phyloP scores from a whole-genome alignment of 768 basidiomycete species.

The Obba rivulosa region DNA sequence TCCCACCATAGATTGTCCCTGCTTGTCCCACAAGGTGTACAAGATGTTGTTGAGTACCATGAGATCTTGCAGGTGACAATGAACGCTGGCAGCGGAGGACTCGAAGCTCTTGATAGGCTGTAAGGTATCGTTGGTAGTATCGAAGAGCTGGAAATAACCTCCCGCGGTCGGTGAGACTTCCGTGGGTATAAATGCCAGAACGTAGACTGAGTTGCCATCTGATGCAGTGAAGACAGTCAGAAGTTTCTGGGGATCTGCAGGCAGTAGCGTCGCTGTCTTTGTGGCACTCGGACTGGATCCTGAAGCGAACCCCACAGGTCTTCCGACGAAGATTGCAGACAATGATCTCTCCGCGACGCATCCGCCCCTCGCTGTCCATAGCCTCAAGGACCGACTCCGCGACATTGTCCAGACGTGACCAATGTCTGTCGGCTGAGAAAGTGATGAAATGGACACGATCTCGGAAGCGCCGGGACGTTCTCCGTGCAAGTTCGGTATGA shows the following conservation, averaged over 20 bases:
- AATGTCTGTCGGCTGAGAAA: slow-evolving; percentile 73
- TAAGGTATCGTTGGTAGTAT: slow-evolving; percentile 46
- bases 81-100: slow-evolving; percentile 53
- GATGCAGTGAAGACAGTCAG: slow-evolving; percentile 55
- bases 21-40: slow-evolving; percentile 75
- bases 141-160: slow-evolving; percentile 73
- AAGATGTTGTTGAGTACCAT: slow-evolving; percentile 45
- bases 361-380: slow-evolving; percentile 77
- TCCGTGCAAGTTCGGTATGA: slow-evolving; percentile 50
- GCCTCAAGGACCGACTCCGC: slow-evolving; percentile 75
- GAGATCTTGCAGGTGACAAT: slow-evolving; percentile 78
- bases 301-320: slow-evolving; percentile 28
- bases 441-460: slow-evolving; percentile 66
- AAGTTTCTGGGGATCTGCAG: slow-evolving; percentile 56
- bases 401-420: slow-evolving; percentile 81
- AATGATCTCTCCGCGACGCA: slow-evolving; percentile 63
- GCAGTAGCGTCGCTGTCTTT: slow-evolving; percentile 46
- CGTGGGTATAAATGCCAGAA: slow-evolving; percentile 71
- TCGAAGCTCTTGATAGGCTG: slow-evolving; percentile 53
- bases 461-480: slow-evolving; percentile 44
- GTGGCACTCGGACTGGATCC: slow-evolving; percentile 24
- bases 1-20: slow-evolving; percentile 62
- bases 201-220: slow-evolving; percentile 35
- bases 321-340: slow-evolving; percentile 29
- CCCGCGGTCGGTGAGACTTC: slow-evolving; percentile 58